Evolutionary conservation across 306 rosid species (phyloP), one percentile per base, ranked within the genome.

Genomic region (Quercus gilva): DNA sequence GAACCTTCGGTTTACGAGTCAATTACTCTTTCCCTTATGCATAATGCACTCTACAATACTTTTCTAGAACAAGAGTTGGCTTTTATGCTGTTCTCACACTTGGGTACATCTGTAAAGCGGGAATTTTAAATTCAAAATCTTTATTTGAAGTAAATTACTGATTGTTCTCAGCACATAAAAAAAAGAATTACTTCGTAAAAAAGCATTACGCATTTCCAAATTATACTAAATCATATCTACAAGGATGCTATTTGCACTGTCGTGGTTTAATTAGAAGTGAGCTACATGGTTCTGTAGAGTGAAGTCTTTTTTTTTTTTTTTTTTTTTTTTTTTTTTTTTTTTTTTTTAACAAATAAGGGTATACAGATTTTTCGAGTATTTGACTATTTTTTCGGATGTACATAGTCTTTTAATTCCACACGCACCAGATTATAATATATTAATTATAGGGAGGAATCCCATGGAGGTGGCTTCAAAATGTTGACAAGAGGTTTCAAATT

Each of bases 291-390:
- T 49, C 15, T 13, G 4, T 49, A 3, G 4, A 49, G 3, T 12
- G 53, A 12, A 49, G 14, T 2, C 53, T 0, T 1, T 12, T 45
- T 45, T 10, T 43, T 43, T 1, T 1, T 35, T 0, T 1, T 5
- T 26, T 26, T 45, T 25, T 25, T 25, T 26, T 26, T 2, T 26
- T 26, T 37, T 28, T 28, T 4, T 31, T 31, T 31, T 31, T 4
- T 4, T 1, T 1, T 6, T 0, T 0, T 1, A 2, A 1, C 41
- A 35, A 37, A 37, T 8, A 0, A 41, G 1, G 3, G 0, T 37
- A 37, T 41, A 8, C 0, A 41, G 11, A 41, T 41, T 41, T 41
- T 41, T 41, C 1, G 3, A 41, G 45, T 41, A 41, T 8, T 41
- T 41, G 12, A 41, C 45, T 8, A 41, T 41, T 41, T 8, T 8